A percentile compares a stretch with the other conserved stretches of the same genome.
phyloP scores from a whole-genome alignment of 495 filamentous ascomycete genomes.

The Astrothelium macrocarpum region DNA sequence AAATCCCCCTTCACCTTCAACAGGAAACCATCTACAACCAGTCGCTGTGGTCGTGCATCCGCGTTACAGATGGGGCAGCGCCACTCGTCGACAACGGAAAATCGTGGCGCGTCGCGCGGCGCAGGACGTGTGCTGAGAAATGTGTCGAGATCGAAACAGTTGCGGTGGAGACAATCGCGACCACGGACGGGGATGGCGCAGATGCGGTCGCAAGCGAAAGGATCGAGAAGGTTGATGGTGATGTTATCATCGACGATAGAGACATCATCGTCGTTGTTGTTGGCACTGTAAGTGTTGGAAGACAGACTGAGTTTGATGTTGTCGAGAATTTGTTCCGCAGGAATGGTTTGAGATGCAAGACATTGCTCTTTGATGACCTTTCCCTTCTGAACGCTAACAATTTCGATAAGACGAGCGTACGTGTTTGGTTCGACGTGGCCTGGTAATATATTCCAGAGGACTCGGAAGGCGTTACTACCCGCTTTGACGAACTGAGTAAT shows the following conservation, averaged over 20 bases:
- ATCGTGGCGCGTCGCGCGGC: slow-evolving; percentile 36
- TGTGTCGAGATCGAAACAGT: slow-evolving; percentile 82
- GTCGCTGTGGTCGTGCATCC: slow-evolving; percentile 61
- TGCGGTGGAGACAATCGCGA: slow-evolving; percentile 51
- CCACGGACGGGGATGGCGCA: slow-evolving; percentile 63
- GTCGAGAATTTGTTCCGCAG: slow-evolving; percentile 32
- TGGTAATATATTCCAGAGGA: slow-evolving; percentile 40
- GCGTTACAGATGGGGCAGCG: slow-evolving; percentile 67
- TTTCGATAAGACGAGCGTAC: slow-evolving; percentile 48
- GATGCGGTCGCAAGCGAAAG: slow-evolving; percentile 54
- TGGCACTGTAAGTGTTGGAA: slow-evolving; percentile 9
- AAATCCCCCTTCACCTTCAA: slow-evolving; percentile 40
- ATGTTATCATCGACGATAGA: slow-evolving; percentile 51
- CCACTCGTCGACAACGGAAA: slow-evolving; percentile 64
- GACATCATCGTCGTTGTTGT: slow-evolving; percentile 55
- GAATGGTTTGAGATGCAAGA: slow-evolving; percentile 28
- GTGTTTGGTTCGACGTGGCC: slow-evolving; percentile 30
- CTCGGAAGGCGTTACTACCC: slow-evolving; percentile 50
- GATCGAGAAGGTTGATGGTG: slow-evolving; percentile 67
- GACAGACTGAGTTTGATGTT: slow-evolving; percentile 43
- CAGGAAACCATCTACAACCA: slow-evolving; percentile 65
- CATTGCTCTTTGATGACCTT: slow-evolving; percentile 39
- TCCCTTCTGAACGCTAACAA: slow-evolving; percentile 39
- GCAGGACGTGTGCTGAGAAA: slow-evolving; percentile 62
- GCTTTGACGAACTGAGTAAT: slow-evolving; percentile 45